Base-by-base conservation (phyloP, 2,329 filamentous ascomycete species). In the Botrytis sinoallii region DNA sequence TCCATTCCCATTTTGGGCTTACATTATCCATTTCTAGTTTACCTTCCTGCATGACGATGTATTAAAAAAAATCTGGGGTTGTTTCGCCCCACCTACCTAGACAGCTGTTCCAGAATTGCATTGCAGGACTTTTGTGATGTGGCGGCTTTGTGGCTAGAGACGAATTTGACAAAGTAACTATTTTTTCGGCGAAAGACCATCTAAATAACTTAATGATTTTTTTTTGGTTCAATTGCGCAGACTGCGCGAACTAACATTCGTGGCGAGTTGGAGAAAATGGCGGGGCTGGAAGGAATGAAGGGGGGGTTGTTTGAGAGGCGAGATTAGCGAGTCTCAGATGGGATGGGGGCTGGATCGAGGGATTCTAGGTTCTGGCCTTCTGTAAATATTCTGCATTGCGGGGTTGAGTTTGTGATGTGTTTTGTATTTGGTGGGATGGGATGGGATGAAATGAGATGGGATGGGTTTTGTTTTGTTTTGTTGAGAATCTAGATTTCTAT, bases 61-160 rank as follows among this genome's bases (percentile, higher is more conserved):
- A 29, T 32, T 0, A 55, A 29, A 18, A 16, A 18, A 18, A 57
- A 57, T 4, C 52, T 32, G 52, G 52, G 52, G 52, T 57, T 57
- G 14, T 16, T 16, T 57, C 18, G n/a, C 52, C 52, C 52, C 52
- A 18, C 52, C 16, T 12, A 29, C n/a, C n/a, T 57, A 29, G 52
- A 57, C n/a, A 57, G n/a, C 14, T 57, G 52, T 57, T 29, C 52
- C 52, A 57, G 52, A 57, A 57, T 57, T 29, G 52, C 14, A 57
- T 57, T 57, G 52, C 52, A 29, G 52, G 52, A 29, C 48, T 57
- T 57, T 29, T 29, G n/a, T 57, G 52, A 57, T 57, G 52, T 57
- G 52, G 52, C 52, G 52, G 52, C 52, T 57, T 57, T 57, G 52
- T 57, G 52, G n/a, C 52, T 57, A 57, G 52, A 57, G 52, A n/a